phyloP scores from a whole-genome alignment of 371 early-diverging fungal genomes.

The Parasitella parasitica region DNA sequence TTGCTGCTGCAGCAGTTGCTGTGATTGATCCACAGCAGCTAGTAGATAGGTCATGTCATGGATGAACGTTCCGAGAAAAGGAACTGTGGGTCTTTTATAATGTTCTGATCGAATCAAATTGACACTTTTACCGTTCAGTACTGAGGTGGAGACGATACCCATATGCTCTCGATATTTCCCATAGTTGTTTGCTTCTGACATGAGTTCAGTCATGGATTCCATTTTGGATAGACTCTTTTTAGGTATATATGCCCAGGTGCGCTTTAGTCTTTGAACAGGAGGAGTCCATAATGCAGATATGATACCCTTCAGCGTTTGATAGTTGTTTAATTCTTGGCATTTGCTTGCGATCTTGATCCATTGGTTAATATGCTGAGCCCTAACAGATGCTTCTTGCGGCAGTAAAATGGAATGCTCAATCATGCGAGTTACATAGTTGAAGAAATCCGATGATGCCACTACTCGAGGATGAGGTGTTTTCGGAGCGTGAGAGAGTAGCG shows the following conservation, averaged over 20 bases:
- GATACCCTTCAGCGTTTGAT: constrained; percentile 76
- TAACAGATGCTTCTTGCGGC: constrained; percentile 58
- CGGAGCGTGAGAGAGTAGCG: constrained; percentile 68
- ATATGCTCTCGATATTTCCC: constrained; percentile 69
- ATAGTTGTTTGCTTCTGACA: constrained; percentile 77
- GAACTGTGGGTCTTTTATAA: constrained; percentile 63
- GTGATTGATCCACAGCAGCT: constrained; percentile 48
- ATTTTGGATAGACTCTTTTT: constrained; percentile 65
- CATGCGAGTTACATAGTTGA: constrained; percentile 78
- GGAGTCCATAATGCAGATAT: constrained; percentile 72
- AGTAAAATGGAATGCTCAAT: constrained; percentile 74
- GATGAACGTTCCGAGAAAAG: constrained; percentile 78
- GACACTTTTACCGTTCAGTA: constrained; percentile 41
- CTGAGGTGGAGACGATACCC: constrained; percentile 44
- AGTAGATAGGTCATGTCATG: constrained; percentile 79
- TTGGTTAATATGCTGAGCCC: constrained; percentile 66
- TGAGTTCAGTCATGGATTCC: constrained; percentile 58
- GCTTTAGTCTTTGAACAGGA: constrained; percentile 72
- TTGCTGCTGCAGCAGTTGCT: constrained; percentile 45
- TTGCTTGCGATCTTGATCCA: constrained; percentile 78
- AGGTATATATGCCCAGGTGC: constrained; percentile 79
- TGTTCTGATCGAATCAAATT: constrained; percentile 45
- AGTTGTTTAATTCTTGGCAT: constrained; percentile 66
- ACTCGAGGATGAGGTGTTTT: constrained; percentile 67
- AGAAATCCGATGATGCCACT: constrained; percentile 77